These are phyloP conservation scores for Ganoderma meredithae DNA, from an alignment of 1,284 basidiomycete species.

Conservation along the genomic window DNA sequence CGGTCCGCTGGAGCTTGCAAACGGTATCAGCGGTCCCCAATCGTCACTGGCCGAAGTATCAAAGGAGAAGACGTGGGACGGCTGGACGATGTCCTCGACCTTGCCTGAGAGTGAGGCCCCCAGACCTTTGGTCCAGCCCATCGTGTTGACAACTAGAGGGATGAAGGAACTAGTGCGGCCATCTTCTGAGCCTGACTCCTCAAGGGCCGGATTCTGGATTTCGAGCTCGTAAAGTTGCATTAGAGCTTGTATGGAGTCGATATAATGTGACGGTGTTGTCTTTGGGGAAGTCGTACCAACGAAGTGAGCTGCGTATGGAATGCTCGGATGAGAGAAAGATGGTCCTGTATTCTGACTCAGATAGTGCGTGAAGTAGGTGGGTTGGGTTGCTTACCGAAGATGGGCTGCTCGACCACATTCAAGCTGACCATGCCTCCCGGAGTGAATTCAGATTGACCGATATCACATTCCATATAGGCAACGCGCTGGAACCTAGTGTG, in stretches of 20 bases:
- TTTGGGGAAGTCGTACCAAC: conserved; percentile 84
- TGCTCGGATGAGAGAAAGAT: conserved; percentile 81
- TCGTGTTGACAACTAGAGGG: conserved; percentile 93
- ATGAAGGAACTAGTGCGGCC: conserved; percentile 61
- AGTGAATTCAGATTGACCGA: conserved; percentile 95
- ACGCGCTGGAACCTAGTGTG: conserved; percentile 69
- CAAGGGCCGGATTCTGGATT: conserved; percentile 58
- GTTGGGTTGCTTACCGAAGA: conserved; percentile 65
- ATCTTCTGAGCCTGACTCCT: conserved; percentile 39
- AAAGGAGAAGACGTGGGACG: conserved; percentile 73
- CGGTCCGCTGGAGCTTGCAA: not conserved
- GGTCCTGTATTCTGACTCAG: conserved; percentile 64
- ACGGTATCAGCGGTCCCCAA: conserved; percentile 8
- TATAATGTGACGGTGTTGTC: conserved; percentile 82
- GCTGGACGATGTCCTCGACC: conserved; percentile 73
- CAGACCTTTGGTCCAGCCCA: conserved; percentile 96
- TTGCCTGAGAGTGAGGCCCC: conserved; percentile 82
- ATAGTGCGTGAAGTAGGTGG: not conserved
- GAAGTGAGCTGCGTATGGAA: conserved; percentile 83
- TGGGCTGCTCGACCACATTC: conserved; percentile 70
- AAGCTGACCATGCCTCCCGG: conserved; percentile 88
- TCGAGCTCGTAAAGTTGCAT: conserved; percentile 78
- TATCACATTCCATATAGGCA: conserved; percentile 91
- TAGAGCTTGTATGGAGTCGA: conserved; percentile 73
- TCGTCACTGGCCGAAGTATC: conserved; percentile 37